Base-by-base conservation (phyloP, 2,329 filamentous ascomycete genomes). In the Aspergillus niger region DNA sequence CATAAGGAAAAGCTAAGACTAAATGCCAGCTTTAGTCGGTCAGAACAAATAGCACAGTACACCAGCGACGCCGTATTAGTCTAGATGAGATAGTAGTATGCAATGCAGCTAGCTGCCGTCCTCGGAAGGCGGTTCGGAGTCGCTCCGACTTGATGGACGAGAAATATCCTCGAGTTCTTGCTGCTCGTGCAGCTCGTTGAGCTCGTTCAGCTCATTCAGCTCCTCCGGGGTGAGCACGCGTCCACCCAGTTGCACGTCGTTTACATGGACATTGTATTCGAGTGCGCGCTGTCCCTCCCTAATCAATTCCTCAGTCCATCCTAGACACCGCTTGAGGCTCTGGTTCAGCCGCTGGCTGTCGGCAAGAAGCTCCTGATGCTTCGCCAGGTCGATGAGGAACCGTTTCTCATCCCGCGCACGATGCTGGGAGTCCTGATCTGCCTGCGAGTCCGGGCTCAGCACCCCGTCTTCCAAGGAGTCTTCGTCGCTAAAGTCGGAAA, bases 311-410 rank as follows among this genome's bases (percentile, higher is more conserved):
- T 99, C 94, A 0, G 93, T 96, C 85, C 91, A 94, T 66, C 88
- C 88, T 36, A 97, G 83, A 74, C 95, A 99, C 51, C 91, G 85
- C 75, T 92, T 96, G 49, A 99, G 84, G 74, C 91, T 96, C 74
- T 96, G 91, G 72, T 97, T 98, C 82, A 98, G 92, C 79, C 92
- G 96, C 71, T 97, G 92, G 67, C 90, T 95, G 73, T 97, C 93
- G 41, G 92, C 81, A 8, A 99, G 85, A 1, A 98, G 81, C 70
- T 97, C 90, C 66, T 92, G 91, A 74, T 99, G 95, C 72, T 93
- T 94, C 3, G 88, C 85, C 0, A 99, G 83, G 75, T 99, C 95
- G 4, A 92, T 83, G 67, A 90, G 86, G n/a, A 98, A 81, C 30
- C 91, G 86, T 67, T 89, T 89, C 73, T 97, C 92, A 65, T 98